Evolutionary conservation across 2,329 filamentous ascomycete genomes (phyloP), one percentile per base, ranked within the genome.

Genomic region (Aspergillus sp.): DNA sequence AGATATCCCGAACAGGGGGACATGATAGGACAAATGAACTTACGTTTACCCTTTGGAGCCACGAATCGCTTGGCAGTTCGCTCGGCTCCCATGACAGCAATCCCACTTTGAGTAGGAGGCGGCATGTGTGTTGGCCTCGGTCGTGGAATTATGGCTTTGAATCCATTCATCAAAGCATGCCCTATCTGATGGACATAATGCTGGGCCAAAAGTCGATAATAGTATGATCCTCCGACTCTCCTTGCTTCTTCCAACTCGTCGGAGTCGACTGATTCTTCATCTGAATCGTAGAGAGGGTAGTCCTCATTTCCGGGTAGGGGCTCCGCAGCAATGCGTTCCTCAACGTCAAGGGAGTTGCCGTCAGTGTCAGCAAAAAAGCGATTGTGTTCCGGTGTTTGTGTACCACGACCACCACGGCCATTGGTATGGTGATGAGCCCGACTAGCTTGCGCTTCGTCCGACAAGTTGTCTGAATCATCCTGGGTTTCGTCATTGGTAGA

Each of bases 261-360:
- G 31, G 82, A 78, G 43, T 86, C 82, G 41, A 89, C 82, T 4
- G 86, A 85, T 47, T 94, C 88, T 40, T 90, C 85, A 38, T 90
- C 86, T 0, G 90, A 95, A 60, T 98, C 93, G 66, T 98, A 98
- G 10, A 96, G 73, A 2, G 86, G 86, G 56, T 87, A 94, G 52
- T 90, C 86, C 26, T 89, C 83, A 41, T 83, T 76, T 5, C 73
- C 69, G 2, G 72, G 66, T 7, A 81, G 68, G 1, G 77, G 75
- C 42, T 82, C 69, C 13, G 78, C 81, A 2, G 78, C 78, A 26
- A 91, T 85, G 52, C 93, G 89, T 53, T 90, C 90, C 69, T 97
- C 91, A 27, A 90, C 75, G 61, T 97, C 91, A 7, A 85, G 65
- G 7, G 65, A 54, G 56, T 73, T 76, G 41, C 65, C 69, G 52